phyloP scores from a whole-genome alignment of 768 basidiomycete species.

The Calvatia gigantea region DNA sequence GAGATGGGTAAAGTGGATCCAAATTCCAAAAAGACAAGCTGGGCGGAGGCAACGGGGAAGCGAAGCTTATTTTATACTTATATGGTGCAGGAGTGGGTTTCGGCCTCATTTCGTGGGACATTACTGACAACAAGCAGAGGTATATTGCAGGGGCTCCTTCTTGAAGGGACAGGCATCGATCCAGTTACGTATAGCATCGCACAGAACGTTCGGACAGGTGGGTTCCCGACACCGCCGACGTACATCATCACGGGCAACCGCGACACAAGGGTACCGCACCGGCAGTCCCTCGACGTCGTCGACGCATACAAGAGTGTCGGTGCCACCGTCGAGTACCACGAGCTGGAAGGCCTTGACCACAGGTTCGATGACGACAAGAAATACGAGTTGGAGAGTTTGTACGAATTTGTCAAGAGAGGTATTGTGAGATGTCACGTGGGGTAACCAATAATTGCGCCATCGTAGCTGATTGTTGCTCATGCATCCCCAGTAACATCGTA shows the following conservation, averaged over 20 bases:
- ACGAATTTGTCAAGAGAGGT: conserved; percentile 22
- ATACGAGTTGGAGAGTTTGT: conserved; percentile 32
- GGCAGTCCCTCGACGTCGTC: conserved; percentile 31
- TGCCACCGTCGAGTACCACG: conserved; percentile 26
- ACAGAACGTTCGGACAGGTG: conserved; percentile 21
- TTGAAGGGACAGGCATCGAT: conserved; percentile 29
- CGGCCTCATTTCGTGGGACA: not conserved
- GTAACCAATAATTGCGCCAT: conserved; percentile 12
- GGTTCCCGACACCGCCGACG: conserved; percentile 24
- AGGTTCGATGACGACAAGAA: conserved; percentile 28
- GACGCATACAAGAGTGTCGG: conserved; percentile 22
- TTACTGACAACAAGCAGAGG: conserved; percentile 18
- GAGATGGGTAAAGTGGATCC: no score
- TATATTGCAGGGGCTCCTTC: conserved; percentile 25
- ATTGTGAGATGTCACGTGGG: conserved; percentile 2
- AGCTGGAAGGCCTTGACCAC: conserved; percentile 31
- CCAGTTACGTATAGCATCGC: conserved; percentile 27
- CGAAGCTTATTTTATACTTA: conserved; percentile 33
- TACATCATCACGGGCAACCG: conserved; percentile 34
- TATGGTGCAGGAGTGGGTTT: conserved; percentile 37
- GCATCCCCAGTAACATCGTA: not conserved
- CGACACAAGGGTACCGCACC: conserved; percentile 31
- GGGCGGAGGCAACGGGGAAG: conserved; percentile 20
- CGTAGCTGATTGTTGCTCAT: conserved; percentile 12
- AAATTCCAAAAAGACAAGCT: conserved; percentile 20